A percentile compares a stretch with the other conserved stretches of the same genome.
These are phyloP conservation scores for Fraxinus platypoda DNA, from an alignment of 305 asterid species.

Conservation along the genomic window DNA sequence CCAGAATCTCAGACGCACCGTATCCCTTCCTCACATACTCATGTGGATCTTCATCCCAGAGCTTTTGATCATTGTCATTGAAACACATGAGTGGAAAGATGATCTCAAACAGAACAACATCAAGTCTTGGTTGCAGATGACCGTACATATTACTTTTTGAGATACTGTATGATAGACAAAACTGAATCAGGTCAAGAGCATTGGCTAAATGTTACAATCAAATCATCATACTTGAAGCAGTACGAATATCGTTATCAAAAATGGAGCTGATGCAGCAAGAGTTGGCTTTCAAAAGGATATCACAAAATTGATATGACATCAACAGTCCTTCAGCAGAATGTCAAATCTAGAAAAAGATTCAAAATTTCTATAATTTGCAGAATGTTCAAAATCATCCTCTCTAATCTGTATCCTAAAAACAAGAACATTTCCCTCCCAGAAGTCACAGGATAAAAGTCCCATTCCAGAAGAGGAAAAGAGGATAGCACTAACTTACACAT, in stretches of 20 bases:
- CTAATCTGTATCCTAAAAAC: not conserved
- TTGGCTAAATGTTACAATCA: constrained; percentile 9
- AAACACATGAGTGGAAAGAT: constrained; percentile 99
- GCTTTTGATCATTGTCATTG: constrained; percentile 87
- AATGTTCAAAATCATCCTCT: not conserved
- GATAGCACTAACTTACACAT: not conserved
- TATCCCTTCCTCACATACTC: constrained; percentile 99
- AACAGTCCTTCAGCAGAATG: not conserved
- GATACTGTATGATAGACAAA: constrained; percentile 55
- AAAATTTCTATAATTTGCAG: not conserved
- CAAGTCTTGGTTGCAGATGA: constrained; percentile 79
- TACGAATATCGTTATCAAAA: not conserved
- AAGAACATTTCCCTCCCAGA: not conserved
- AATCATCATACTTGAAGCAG: not conserved
- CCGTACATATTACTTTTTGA: constrained; percentile 79
- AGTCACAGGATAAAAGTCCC: not conserved
- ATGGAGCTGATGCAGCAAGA: not conserved
- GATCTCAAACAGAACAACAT: constrained; percentile 83
- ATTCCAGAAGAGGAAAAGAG: not conserved
- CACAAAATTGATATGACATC: not conserved
- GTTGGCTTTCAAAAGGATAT: not conserved
- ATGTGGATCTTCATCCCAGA: constrained; percentile 98
- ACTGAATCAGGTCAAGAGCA: constrained; percentile 15
- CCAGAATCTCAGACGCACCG: constrained; percentile 48
- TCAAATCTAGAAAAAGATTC: not conserved